phyloP scores from a whole-genome alignment of 805 yeast species.

The Yamadazyma scolyti region DNA sequence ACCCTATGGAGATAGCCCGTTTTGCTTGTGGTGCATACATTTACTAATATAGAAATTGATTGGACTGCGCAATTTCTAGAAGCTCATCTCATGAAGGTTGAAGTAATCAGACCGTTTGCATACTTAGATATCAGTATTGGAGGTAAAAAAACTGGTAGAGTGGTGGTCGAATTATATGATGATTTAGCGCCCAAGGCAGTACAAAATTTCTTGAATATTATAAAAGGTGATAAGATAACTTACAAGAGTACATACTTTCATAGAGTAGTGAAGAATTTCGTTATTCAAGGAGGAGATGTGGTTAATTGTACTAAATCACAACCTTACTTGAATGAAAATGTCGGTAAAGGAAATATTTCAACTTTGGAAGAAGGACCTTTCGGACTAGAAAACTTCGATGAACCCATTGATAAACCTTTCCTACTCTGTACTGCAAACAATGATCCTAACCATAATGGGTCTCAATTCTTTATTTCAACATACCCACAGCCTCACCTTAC shows the following conservation, averaged over 20 bases:
- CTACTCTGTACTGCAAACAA: conserved; percentile 64
- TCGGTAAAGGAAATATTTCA: conserved; percentile 35
- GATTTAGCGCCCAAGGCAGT: conserved; percentile 55
- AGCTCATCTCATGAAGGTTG: conserved; percentile 35
- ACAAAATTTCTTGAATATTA: conserved; percentile 47
- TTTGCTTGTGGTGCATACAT: too few relatives aligned
- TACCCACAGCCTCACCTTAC: conserved; percentile 68
- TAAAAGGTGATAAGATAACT: conserved; percentile 30
- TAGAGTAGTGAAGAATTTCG: conserved; percentile 63
- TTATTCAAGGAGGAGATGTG: conserved; percentile 67
- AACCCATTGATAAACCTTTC: conserved; percentile 43
- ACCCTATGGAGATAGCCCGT: too few relatives aligned
- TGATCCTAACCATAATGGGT: conserved; percentile 40
- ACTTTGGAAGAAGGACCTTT: conserved; percentile 26
- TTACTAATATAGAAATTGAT: too few relatives aligned
- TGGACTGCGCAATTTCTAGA: too few relatives aligned
- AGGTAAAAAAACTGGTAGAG: conserved; percentile 45
- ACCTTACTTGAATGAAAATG: conserved; percentile 19
- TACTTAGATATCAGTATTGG: conserved; percentile 55
- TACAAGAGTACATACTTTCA: conserved; percentile 52
- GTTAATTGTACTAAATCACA: conserved; percentile 26
- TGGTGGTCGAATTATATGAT: conserved; percentile 53
- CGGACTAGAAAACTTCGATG: conserved; percentile 55
- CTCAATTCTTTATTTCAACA: conserved; percentile 72
- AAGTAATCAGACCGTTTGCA: conserved; percentile 23